These are phyloP conservation scores for Lentinula edodes DNA, from an alignment of 768 basidiomycete genomes.

Conservation along the genomic window DNA sequence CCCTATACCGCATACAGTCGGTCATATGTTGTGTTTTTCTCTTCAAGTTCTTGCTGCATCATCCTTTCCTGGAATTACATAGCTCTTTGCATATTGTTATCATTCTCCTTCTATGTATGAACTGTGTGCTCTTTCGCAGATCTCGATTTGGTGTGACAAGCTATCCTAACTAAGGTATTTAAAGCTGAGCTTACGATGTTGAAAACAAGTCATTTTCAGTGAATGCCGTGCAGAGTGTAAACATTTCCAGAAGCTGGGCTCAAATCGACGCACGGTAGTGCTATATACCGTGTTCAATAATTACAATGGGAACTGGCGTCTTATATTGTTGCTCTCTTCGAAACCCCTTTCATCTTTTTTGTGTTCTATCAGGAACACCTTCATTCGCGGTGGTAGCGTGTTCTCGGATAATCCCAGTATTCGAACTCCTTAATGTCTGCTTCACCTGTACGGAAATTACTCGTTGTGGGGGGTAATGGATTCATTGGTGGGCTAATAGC, in stretches of 20 bases:
- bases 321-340: background rate
- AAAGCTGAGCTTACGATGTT: no score
- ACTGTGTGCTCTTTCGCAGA: no score
- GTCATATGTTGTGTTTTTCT: background rate
- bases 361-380: background rate
- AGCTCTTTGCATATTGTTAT: background rate
- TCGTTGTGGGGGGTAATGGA: slow-evolving; percentile 98
- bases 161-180: no score
- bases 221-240: no score
- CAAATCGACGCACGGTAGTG: no score
- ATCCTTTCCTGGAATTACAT: background rate
- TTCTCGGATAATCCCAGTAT: background rate
- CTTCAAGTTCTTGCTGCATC: background rate
- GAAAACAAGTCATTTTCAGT: no score
- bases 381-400: background rate
- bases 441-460: slow-evolving; percentile 46
- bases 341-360: background rate
- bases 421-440: background rate
- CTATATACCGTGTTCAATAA: no score
- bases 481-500: slow-evolving; percentile 67
- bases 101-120: background rate
- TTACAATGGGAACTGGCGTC: background rate
- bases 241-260: no score
- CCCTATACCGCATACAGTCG: slow-evolving; percentile 1
- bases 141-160: no score